phyloP scores from a whole-genome alignment of 1,139 yeast genomes.

The Candida sanyaensis region DNA sequence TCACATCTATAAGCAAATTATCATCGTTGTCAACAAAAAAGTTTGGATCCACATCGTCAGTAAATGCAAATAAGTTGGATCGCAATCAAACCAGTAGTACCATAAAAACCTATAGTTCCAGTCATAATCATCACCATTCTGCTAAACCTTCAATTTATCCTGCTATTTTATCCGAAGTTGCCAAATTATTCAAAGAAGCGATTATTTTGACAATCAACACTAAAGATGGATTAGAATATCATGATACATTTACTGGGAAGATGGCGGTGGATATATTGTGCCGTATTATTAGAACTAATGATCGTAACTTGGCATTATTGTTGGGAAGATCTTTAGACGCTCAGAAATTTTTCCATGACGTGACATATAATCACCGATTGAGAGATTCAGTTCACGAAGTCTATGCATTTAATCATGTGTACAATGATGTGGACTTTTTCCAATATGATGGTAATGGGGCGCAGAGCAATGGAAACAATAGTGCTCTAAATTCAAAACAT shows the following conservation, averaged over 20 bases:
- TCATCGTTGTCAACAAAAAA: constrained; percentile 46
- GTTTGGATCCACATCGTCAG: constrained; percentile 38
- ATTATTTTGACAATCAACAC: constrained; percentile 75
- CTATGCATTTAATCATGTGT: constrained; percentile 76
- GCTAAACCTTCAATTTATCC: constrained; percentile 75
- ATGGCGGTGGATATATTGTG: constrained; percentile 92
- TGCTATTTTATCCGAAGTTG: constrained; percentile 84
- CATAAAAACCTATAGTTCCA: constrained; percentile 7
- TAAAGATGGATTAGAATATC: constrained; percentile 92
- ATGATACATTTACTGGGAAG: constrained; percentile 92
- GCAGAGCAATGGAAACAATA: constrained; percentile 11
- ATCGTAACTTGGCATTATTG: constrained; percentile 83
- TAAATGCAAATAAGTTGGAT: constrained; percentile 28
- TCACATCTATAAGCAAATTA: constrained; percentile 44
- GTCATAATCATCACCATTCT: constrained; percentile 21
- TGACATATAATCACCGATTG: constrained; percentile 88
- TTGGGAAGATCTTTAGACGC: constrained; percentile 94
- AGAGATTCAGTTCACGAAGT: constrained; percentile 88
- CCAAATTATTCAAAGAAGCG: constrained; percentile 71
- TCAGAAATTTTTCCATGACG: constrained; percentile 92
- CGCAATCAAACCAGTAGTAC: constrained; percentile 28
- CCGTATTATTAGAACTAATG: constrained; percentile 83
- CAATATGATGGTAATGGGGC: constrained; percentile 23
- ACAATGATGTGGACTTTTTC: constrained; percentile 42
- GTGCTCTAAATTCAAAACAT: constrained; percentile 26